phyloP scores from a whole-genome alignment of 495 filamentous ascomycete genomes.

The Astrocystis sublimbata region DNA sequence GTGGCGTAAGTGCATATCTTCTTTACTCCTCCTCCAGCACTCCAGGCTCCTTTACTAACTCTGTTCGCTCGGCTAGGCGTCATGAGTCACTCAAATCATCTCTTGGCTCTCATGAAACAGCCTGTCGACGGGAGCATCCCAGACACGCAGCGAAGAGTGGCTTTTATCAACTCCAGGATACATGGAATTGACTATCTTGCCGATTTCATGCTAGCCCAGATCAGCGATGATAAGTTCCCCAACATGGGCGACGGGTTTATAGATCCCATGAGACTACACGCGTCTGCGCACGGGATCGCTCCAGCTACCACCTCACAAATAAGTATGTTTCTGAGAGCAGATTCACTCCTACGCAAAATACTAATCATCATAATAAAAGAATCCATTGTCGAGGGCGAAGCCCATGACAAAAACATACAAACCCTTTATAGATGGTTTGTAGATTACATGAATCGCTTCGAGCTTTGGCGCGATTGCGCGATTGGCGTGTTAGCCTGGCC shows the following conservation, averaged over 20 bases:
- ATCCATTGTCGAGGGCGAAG: neutral
- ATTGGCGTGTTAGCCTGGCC: neutral
- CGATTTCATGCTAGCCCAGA: neutral
- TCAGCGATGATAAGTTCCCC: neutral
- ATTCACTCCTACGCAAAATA: neutral
- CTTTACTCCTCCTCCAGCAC: neutral
- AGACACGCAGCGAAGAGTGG: no score
- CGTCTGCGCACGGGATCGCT: neutral
- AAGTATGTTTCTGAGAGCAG: neutral
- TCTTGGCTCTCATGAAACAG: no score
- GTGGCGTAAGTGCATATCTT: conserved; percentile 2
- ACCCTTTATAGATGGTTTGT: neutral
- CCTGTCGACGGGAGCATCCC: no score
- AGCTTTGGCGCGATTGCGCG: neutral
- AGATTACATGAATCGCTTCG: neutral
- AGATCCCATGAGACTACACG: neutral
- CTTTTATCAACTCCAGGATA: neutral
- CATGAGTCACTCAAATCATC: no score
- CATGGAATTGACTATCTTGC: neutral
- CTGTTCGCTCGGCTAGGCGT: neutral
- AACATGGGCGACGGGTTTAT: no score
- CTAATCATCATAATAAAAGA: neutral
- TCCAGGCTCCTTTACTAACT: neutral
- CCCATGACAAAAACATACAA: neutral
- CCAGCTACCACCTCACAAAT: neutral